These are phyloP conservation scores for Solanum stenotomum DNA, from an alignment of 257 asterid species.

Conservation along the genomic window DNA sequence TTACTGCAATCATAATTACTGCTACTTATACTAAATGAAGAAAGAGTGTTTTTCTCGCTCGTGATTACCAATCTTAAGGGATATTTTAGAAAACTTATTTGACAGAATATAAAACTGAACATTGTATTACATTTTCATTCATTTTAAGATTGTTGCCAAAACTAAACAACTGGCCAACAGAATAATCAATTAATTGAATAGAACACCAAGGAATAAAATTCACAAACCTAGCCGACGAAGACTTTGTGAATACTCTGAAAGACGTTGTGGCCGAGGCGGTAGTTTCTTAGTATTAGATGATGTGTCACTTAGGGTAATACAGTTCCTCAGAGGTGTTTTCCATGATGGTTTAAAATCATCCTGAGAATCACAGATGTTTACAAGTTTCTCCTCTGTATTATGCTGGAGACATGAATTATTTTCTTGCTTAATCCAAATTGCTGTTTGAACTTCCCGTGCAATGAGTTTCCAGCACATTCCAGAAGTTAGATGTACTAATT, in stretches of 20 bases:
- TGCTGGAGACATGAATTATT: slow-evolving; percentile 50
- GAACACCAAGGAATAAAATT: background rate
- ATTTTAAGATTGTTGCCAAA: background rate
- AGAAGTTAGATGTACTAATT: slow-evolving; percentile 56
- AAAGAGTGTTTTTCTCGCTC: background rate
- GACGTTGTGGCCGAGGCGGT: slow-evolving; percentile 78
- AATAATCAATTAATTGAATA: background rate
- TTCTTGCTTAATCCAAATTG: slow-evolving; percentile 74
- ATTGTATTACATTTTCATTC: background rate
- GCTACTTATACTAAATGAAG: background rate
- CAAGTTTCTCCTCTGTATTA: slow-evolving; percentile 39
- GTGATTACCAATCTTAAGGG: background rate
- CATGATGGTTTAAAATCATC: slow-evolving; percentile 47
- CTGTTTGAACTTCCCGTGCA: slow-evolving; percentile 87
- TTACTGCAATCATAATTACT: background rate
- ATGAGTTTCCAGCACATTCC: slow-evolving; percentile 98
- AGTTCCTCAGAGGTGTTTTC: slow-evolving; percentile 50
- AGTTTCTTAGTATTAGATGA: slow-evolving; percentile 26
- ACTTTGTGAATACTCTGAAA: slow-evolving; percentile 58
- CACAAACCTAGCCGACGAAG: slow-evolving; percentile 52
- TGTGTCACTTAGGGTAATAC: slow-evolving; percentile 20
- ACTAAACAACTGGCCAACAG: background rate
- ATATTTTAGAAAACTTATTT: background rate
- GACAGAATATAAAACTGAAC: background rate
- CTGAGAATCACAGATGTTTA: slow-evolving; percentile 47